Base-by-base conservation (phyloP, 1,284 basidiomycete genomes). In the Ustilago cynodontis region DNA sequence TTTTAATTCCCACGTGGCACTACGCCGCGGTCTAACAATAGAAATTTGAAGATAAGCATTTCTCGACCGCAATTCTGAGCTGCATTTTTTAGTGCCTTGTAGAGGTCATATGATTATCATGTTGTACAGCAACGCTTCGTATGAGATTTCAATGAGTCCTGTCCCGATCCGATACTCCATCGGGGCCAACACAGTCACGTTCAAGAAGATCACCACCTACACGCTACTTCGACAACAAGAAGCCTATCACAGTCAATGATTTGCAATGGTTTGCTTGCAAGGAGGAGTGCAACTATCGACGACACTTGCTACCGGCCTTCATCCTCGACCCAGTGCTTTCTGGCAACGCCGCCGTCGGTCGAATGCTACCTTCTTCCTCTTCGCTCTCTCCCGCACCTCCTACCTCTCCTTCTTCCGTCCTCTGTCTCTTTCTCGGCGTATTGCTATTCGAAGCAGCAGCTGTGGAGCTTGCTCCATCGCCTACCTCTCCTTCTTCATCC, bases 341-440 rank as follows among this genome's bases (percentile, higher is more conserved):
- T 9, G n/a, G 29, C n/a, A 33, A n/a, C 9, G 26, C 35, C n/a
- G 55, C n/a, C 8, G 39, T 35, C 14, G 68, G 68, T 26, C 51
- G 69, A 55, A 76, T 76, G 29, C 68, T 71, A 1, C 73, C 73
- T 29, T 76, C 73, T 35, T 76, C 73, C 43, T 76, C 73, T 59
- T 76, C 73, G 45, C 68, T 71, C 1, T 72, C 70, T 10, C 39
- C 65, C 7, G 26, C 69, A 7, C 28, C 43, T 28, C 39, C 72
- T 8, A 68, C 58, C 43, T 71, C 73, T 3, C 73, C 73, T 26
- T 71, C 73, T 22, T 76, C 65, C 0, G 72, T 75, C 22, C 67
- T 47, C 53, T 75, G 72, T 49, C 72, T 55, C 57, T 75, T 75
- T 18, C 72, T 62, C n/a, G 73, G 73, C 8, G 73, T 76, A 39